Percentiles rank a stretch among this genome's conserved stretches.
Conservation (phyloP, 1,284 basidiomycete species). For the Trichosporon inkin region DNA sequence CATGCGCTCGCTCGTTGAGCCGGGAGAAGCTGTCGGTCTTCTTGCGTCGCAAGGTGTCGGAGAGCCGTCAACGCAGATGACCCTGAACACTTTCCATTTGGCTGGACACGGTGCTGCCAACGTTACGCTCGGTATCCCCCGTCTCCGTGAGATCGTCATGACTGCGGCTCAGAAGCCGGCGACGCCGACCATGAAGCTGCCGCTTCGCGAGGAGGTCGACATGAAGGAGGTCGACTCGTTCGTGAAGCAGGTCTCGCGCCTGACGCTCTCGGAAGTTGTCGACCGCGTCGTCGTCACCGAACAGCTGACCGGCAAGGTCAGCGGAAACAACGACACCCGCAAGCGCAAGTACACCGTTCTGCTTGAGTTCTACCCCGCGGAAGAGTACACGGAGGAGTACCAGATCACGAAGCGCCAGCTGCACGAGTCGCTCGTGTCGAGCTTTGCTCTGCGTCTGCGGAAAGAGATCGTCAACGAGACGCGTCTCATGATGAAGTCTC, state of each 20-base stretch:
- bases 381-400: constrained; percentile 83
- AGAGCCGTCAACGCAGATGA: constrained; percentile 99
- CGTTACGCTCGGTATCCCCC: constrained; percentile 97
- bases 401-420: constrained; percentile 71
- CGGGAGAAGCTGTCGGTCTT: constrained; percentile 95
- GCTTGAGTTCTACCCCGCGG: constrained; percentile 79
- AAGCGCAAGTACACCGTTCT: constrained; percentile 77
- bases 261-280: constrained; percentile 84
- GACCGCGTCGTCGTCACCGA: constrained; percentile 82
- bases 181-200: constrained; percentile 97
- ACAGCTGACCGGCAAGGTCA: constrained; percentile 62
- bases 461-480: constrained; percentile 83
- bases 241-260: constrained; percentile 82
- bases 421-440: constrained; percentile 65
- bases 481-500: constrained; percentile 76
- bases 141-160: constrained; percentile 98
- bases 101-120: constrained; percentile 98
- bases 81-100: constrained; percentile 99
- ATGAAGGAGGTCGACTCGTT: constrained; percentile 66
- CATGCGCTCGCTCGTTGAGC: constrained; percentile 88
- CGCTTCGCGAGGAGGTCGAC: constrained; percentile 58
- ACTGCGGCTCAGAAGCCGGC: constrained; percentile 94
- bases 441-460: constrained; percentile 78
- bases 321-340: constrained; percentile 56
- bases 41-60: constrained; percentile 98